phyloP scores from a whole-genome alignment of 2,329 filamentous ascomycete genomes.

The Penicillium hesseltinei region DNA sequence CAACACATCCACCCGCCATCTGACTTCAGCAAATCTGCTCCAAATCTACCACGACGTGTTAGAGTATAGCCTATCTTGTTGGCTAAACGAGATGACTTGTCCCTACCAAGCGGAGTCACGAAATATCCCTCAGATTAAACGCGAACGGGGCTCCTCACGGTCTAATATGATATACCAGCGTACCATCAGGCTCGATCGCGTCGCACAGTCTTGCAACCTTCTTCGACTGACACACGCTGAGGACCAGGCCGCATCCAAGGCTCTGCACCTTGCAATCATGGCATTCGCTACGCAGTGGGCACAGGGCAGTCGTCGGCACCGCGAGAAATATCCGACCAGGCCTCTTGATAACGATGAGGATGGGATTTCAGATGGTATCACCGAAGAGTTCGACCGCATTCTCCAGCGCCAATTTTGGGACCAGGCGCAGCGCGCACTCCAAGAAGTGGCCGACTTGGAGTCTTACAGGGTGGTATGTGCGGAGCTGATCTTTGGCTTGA shows the following conservation, averaged over 20 bases:
- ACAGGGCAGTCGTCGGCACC: not conserved
- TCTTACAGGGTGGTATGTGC: not conserved
- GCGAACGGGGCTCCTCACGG: not conserved
- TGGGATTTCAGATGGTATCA: not conserved
- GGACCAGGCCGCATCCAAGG: not conserved
- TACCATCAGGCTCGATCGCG: not conserved
- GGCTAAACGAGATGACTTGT: not conserved
- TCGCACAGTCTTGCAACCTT: not conserved
- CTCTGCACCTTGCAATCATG: not conserved
- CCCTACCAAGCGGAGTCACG: not conserved
- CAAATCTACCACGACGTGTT: not conserved
- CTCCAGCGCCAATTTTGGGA: not conserved
- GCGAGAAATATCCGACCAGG: not conserved
- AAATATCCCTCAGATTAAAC: not conserved
- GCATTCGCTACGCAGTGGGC: not conserved
- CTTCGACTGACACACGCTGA: not conserved
- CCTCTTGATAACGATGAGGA: not conserved
- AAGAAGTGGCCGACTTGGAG: not conserved
- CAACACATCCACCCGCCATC: not conserved
- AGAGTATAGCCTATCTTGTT: not conserved
- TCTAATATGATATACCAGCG: not conserved
- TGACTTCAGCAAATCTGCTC: not conserved
- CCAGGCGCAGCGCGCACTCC: not conserved
- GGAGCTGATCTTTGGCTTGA: not conserved
- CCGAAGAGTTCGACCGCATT: not conserved